These are phyloP conservation scores for Moesziomyces parantarcticus DNA, from an alignment of 1,284 basidiomycete genomes.

Conservation along the genomic window DNA sequence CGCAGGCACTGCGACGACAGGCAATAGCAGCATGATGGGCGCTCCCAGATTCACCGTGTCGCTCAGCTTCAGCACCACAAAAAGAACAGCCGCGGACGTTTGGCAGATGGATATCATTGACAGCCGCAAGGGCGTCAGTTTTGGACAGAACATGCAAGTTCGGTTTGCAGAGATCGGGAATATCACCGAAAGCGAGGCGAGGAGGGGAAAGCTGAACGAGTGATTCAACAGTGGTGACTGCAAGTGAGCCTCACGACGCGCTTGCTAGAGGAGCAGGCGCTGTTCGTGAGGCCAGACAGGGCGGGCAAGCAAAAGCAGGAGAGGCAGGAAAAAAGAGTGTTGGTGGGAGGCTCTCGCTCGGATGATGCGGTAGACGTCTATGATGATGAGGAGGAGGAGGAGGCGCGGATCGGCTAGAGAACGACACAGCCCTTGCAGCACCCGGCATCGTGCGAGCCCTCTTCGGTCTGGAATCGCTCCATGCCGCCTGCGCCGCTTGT, in stretches of 20 bases:
- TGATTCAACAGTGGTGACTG: background rate
- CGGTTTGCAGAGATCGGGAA: background rate
- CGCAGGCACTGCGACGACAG: too few species aligned
- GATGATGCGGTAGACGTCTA: slow-evolving; percentile 16
- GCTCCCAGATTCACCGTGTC: too few species aligned
- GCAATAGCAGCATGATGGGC: too few species aligned
- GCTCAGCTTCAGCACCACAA: too few species aligned
- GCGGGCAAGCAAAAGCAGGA: background rate
- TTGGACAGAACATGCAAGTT: slow-evolving; percentile 7
- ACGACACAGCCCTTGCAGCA: slow-evolving; percentile 60
- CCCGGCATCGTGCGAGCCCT: slow-evolving; percentile 47
- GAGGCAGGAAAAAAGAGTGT: background rate
- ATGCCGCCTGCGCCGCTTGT: slow-evolving; percentile 49
- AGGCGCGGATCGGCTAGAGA: slow-evolving; percentile 21
- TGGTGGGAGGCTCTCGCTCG: background rate
- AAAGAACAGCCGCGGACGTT: background rate
- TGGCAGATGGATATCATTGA: slow-evolving; percentile 26
- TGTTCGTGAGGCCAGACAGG: too few species aligned
- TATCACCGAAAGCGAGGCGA: background rate
- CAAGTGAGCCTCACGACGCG: background rate
- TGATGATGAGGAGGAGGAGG: slow-evolving; percentile 7
- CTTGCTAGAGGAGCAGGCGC: background rate
- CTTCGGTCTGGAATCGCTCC: slow-evolving; percentile 54
- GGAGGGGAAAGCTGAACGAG: background rate
- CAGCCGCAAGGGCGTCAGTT: slow-evolving; percentile 10